A percentile compares a stretch with the other conserved stretches of the same genome.
phyloP scores from a whole-genome alignment of 495 filamentous ascomycete species.

The Trichocladium uniseriatum region DNA sequence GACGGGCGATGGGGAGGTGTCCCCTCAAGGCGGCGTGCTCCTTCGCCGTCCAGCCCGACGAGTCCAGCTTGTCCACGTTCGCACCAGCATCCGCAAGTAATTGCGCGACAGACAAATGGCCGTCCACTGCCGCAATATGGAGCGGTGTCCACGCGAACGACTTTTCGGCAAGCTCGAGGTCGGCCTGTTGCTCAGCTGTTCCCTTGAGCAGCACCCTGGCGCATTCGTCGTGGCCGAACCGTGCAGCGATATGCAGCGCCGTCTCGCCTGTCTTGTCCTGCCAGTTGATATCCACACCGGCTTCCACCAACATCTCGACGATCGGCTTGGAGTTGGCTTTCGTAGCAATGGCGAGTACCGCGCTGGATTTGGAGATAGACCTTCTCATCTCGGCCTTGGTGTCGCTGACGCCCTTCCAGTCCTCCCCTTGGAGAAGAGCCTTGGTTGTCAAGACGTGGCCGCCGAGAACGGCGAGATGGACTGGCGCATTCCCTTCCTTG shows the following conservation, averaged over 20 bases:
- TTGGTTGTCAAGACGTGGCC: conserved; percentile 82
- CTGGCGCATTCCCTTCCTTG: conserved; percentile 78
- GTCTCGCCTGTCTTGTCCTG: conserved; percentile 91
- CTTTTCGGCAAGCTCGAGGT: conserved; percentile 71
- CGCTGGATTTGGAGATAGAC: conserved; percentile 71
- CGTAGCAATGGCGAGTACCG: conserved; percentile 77
- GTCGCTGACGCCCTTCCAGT: conserved; percentile 52
- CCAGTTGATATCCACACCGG: conserved; percentile 88
- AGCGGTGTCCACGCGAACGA: conserved; percentile 90
- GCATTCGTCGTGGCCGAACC: conserved; percentile 76
- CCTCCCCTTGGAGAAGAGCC: conserved; percentile 68
- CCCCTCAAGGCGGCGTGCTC: conserved; percentile 88
- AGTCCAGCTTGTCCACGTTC: conserved; percentile 61
- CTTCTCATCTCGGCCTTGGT: conserved; percentile 54
- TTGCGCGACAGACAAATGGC: conserved; percentile 58
- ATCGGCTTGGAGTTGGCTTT: conserved; percentile 76
- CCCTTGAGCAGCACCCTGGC: conserved; percentile 64
- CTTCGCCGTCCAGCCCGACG: conserved; percentile 88
- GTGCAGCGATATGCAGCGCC: conserved; percentile 83
- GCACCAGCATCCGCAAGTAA: conserved; percentile 67
- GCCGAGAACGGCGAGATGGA: conserved; percentile 86
- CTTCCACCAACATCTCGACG: conserved; percentile 77
- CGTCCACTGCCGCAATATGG: conserved; percentile 85
- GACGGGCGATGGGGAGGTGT: conserved; percentile 67
- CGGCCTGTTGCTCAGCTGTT: conserved; percentile 54